phyloP scores from a whole-genome alignment of 768 basidiomycete species.

The Dentipellis sp. region DNA sequence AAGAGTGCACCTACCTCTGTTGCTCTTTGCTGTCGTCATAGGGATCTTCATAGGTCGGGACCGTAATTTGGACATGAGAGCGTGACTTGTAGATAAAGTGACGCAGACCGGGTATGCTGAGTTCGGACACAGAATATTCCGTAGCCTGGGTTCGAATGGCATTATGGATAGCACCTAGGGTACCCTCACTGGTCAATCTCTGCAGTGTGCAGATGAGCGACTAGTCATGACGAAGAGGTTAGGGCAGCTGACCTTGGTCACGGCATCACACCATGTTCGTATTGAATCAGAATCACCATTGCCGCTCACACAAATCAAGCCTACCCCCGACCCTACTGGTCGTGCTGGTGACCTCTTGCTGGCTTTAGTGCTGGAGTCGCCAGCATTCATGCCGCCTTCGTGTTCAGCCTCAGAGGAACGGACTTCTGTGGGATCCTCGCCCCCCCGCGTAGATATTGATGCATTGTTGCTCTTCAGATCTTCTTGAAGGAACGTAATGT shows the following conservation, averaged over 20 bases:
- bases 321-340: constrained; percentile 20
- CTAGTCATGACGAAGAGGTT: neutral
- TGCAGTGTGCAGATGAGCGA: constrained; percentile 19
- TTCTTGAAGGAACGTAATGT: constrained; percentile 58
- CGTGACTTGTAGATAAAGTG: constrained; percentile 96
- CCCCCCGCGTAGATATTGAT: neutral
- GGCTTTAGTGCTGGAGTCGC: neutral
- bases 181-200: constrained; percentile 58
- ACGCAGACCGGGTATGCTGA: constrained; percentile 83
- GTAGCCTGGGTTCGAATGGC: constrained; percentile 41
- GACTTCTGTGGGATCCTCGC: neutral
- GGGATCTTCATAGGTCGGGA: constrained; percentile 79
- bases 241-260: constrained; percentile 39
- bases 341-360: neutral
- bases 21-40: constrained; percentile 56
- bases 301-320: constrained; percentile 73
- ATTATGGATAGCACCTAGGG: constrained; percentile 38
- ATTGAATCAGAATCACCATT: constrained; percentile 83
- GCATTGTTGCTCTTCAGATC: neutral
- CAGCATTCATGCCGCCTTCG: neutral
- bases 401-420: neutral
- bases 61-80: constrained; percentile 80
- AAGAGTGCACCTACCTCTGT: constrained; percentile 38
- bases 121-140: constrained; percentile 59
- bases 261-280: constrained; percentile 62